Evolutionary conservation across 768 basidiomycete genomes (phyloP), one percentile per base, ranked within the genome.

Genomic region (Amanita brunnescens): DNA sequence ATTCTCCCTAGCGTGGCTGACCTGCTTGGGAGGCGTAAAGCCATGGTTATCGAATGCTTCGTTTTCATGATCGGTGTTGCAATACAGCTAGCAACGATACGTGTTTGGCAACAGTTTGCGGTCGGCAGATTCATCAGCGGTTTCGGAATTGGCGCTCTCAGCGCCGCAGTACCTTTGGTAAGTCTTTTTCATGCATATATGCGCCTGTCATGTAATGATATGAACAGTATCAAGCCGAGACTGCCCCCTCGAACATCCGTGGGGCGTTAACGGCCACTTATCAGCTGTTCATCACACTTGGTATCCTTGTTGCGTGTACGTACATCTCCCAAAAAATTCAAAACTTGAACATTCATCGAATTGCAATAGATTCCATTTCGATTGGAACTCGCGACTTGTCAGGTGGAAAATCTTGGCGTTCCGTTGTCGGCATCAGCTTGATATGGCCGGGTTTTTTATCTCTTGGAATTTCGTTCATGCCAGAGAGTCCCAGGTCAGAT

Each of bases 381-480:
- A 79, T 86, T 55, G 86, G 79, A n/a, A 77, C 86, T 0, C 76
- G 82, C 49, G 16, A 67, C 23, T 60, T 79, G 24, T 5, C 63
- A 13, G 72, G 68, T 33, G 70, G 75, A 10, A 71, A 69, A 5
- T 79, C 77, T 6, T 87, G 85, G 85, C 77, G 79, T 37, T 76
- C 73, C 12, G 73, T 83, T 34, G 73, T 85, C 30, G 81, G 76
- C 20, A 70, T 85, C 49, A 76, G 81, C 34, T 67, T 85, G 54
- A 59, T 81, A 35, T 87, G 81, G 79, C 78, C 83, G 3, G 58
- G 72, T 51, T 71, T 86, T 38, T 75, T 87, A 18, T 70, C 70
- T n/a, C 53, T 78, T 37, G 83, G 83, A 24, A 86, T 87, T 57
- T 56, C 81, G 5, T 80, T 81, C 58, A 82, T 85, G 79, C 85